These are phyloP conservation scores for Xylaria longipes DNA, from an alignment of 495 filamentous ascomycete genomes.

Conservation along the genomic window DNA sequence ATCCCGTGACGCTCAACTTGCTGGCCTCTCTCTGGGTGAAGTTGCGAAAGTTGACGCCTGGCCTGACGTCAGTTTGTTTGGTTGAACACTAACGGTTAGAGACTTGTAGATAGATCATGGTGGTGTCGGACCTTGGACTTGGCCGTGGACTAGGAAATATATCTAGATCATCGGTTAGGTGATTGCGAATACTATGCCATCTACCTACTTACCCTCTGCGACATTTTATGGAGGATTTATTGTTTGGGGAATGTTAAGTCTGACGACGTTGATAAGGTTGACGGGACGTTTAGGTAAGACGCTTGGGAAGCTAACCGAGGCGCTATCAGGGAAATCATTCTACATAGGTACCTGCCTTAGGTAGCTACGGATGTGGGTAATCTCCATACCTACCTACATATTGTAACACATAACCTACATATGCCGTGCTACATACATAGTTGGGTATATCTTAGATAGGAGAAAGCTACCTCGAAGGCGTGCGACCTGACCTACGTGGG, in stretches of 20 bases:
- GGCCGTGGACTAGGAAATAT: constrained; percentile 62
- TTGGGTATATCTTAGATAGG: background rate
- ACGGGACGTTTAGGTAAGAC: background rate
- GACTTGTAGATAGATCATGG: background rate
- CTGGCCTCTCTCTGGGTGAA: constrained; percentile 74
- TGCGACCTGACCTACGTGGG: too few relatives aligned
- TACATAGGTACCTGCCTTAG: too few relatives aligned
- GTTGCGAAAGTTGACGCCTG: constrained; percentile 79
- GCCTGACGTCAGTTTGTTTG: constrained; percentile 36
- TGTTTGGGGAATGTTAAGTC: background rate
- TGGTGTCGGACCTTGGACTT: constrained; percentile 56
- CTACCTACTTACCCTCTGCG: constrained; percentile 35
- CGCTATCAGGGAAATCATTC: background rate
- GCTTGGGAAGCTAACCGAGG: background rate
- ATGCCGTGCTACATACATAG: background rate
- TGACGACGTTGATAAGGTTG: background rate
- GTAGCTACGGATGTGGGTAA: too few relatives aligned
- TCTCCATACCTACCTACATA: too few relatives aligned
- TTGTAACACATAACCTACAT: background rate
- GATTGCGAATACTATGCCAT: background rate
- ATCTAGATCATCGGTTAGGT: constrained; percentile 41
- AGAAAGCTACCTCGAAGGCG: too few relatives aligned
- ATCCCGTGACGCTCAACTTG: constrained; percentile 73
- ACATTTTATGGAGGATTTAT: constrained; percentile 33
- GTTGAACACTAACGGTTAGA: background rate